Percentiles rank a stretch among this genome's conserved stretches.
These are phyloP conservation scores for Chrysoporthe deuterocubensis DNA, from an alignment of 2,329 filamentous ascomycete genomes.

Conservation along the genomic window DNA sequence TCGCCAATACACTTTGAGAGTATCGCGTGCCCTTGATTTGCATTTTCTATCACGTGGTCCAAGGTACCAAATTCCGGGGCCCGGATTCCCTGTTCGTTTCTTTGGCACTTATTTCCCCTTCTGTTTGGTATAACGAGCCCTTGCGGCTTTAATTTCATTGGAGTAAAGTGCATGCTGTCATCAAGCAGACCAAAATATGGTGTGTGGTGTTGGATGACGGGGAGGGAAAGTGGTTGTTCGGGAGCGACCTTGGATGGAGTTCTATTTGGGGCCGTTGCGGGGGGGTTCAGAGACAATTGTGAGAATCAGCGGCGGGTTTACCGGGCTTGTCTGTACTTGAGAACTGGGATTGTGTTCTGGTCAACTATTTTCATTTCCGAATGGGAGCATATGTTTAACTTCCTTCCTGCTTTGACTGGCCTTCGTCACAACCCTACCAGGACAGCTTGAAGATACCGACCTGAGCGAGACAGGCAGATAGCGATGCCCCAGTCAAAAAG, in stretches of 20 bases:
- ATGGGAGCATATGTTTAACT: slow-evolving; percentile 14
- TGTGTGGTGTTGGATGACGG: slow-evolving; percentile 8
- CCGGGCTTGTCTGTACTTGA: slow-evolving; percentile 20
- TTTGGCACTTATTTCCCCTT: slow-evolving; percentile 21
- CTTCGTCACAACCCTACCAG: background rate
- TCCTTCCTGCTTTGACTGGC: slow-evolving; percentile 9
- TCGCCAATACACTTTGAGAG: background rate
- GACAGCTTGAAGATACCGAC: slow-evolving; percentile 5
- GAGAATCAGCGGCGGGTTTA: slow-evolving; percentile 8
- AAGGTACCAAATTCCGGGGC: slow-evolving; percentile 1
- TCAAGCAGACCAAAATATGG: slow-evolving; percentile 10
- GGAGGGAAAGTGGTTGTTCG: background rate
- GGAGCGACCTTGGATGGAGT: slow-evolving; percentile 10
- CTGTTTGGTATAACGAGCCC: slow-evolving; percentile 1
- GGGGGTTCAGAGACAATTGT: slow-evolving; percentile 17
- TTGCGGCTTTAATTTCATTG: slow-evolving; percentile 6
- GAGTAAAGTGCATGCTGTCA: background rate
- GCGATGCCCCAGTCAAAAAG: slow-evolving; percentile 4
- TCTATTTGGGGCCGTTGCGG: slow-evolving; percentile 2
- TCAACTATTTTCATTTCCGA: background rate
- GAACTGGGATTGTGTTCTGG: slow-evolving; percentile 23
- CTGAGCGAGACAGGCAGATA: slow-evolving; percentile 12
- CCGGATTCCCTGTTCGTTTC: slow-evolving; percentile 8
- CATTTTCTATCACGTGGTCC: slow-evolving; percentile 3
- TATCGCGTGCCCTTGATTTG: background rate